Percentiles rank a stretch among this genome's conserved stretches.
Evolutionary conservation across 495 filamentous ascomycete genomes (phyloP).

Genomic region (Penicillium turbatum): DNA sequence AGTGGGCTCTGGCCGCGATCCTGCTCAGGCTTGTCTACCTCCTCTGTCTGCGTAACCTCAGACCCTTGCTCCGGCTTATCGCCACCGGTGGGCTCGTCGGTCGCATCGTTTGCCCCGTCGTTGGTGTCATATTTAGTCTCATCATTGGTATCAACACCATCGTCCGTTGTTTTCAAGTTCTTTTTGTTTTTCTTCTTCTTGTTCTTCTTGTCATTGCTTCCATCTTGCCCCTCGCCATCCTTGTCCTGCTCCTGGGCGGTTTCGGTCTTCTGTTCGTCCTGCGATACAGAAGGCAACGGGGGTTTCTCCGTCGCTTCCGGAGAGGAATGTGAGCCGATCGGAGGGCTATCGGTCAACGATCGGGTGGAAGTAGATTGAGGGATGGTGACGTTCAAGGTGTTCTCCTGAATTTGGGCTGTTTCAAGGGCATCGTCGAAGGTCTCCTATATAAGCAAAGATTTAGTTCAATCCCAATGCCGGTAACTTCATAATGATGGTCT

Average conservation of each 20-base stretch:
- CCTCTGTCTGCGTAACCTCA: conserved; percentile 7
- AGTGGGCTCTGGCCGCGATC: conserved; percentile 32
- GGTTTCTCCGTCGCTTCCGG: conserved; percentile 37
- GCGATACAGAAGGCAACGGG: conserved; percentile 29
- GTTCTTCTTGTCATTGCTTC: conserved; percentile 18
- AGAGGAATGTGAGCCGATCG: conserved; percentile 34
- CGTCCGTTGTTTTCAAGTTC: not conserved
- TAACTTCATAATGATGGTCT: not conserved
- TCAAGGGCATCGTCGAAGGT: conserved; percentile 75
- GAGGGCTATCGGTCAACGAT: conserved; percentile 48
- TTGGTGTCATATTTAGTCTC: not conserved
- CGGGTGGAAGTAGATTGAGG: conserved; percentile 38
- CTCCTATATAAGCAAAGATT: conserved; percentile 47
- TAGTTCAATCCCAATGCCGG: conserved; percentile 6
- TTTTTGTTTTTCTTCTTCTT: conserved; percentile 8
- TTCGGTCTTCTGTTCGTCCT: conserved; percentile 27
- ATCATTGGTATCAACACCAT: not conserved
- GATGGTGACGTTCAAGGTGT: conserved; percentile 30
- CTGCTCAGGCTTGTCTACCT: conserved; percentile 25
- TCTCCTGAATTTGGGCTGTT: conserved; percentile 31
- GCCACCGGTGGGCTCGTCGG: conserved; percentile 15
- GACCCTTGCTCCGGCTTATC: conserved; percentile 21
- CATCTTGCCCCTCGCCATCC: conserved; percentile 23
- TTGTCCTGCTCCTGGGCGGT: conserved; percentile 23
- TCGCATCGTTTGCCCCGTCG: conserved; percentile 11